Percentiles rank a stretch among this genome's conserved stretches.
phyloP scores from a whole-genome alignment of 345 rosid species.

The Arabidopsis arenosa region DNA sequence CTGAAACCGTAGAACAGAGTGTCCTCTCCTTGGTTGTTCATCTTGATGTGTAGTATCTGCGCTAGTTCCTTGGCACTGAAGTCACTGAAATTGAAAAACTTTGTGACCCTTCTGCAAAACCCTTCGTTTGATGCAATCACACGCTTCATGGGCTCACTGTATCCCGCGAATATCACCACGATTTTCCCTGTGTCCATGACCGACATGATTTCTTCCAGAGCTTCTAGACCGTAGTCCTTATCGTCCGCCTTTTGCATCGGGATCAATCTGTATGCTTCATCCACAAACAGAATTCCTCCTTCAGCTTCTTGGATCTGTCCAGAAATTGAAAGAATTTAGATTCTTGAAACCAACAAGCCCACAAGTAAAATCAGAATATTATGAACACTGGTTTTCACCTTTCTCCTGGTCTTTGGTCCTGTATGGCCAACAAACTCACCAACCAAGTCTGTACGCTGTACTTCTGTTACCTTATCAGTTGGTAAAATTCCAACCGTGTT shows the following conservation, averaged over 20 bases:
- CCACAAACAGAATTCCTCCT: slow-evolving; percentile 98
- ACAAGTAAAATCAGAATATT: slow-evolving; percentile 2
- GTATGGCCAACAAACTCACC: slow-evolving; percentile 99
- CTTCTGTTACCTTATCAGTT: slow-evolving; percentile 86
- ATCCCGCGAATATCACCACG: slow-evolving; percentile 94
- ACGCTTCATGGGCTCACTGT: slow-evolving; percentile 96
- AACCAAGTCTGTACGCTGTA: slow-evolving; percentile 95
- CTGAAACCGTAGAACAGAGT: slow-evolving; percentile 72
- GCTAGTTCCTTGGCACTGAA: slow-evolving; percentile 76
- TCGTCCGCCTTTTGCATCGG: slow-evolving; percentile 96
- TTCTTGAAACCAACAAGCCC: slow-evolving; percentile 21
- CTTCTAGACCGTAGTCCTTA: slow-evolving; percentile 97
- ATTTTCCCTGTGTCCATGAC: slow-evolving; percentile 92
- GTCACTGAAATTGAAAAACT: slow-evolving; percentile 83
- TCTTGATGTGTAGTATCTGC: slow-evolving; percentile 82
- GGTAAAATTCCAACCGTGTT: slow-evolving; percentile 92
- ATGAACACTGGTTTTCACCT: slow-evolving; percentile 52
- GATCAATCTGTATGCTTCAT: slow-evolving; percentile 91
- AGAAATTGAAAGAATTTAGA: slow-evolving; percentile 28
- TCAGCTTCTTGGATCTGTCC: slow-evolving; percentile 93
- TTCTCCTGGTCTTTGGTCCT: slow-evolving; percentile 95
- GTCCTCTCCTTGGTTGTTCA: slow-evolving; percentile 69
- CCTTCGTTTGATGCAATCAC: slow-evolving; percentile 95
- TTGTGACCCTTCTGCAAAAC: slow-evolving; percentile 95
- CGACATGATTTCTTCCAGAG: slow-evolving; percentile 96